Evolutionary conservation across 495 filamentous ascomycete genomes (phyloP).

Genomic region (Penicillium bialowiezense): DNA sequence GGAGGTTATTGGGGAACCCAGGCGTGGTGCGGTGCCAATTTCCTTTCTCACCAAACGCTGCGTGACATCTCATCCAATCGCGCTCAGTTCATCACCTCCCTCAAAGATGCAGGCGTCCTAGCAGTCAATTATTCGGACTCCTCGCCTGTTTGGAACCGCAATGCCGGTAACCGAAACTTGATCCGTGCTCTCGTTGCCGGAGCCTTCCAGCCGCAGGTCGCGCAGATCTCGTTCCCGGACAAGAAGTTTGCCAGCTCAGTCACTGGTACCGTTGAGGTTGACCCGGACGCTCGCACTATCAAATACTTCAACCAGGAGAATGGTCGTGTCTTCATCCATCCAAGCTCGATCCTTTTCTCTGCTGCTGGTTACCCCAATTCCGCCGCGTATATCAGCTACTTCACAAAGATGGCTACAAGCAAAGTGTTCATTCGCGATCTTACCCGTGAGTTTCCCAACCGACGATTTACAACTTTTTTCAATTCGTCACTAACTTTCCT

Average conservation of each 20-base stretch:
- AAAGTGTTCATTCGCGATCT: slow-evolving; percentile 86
- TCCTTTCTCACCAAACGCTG: slow-evolving; percentile 78
- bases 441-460: slow-evolving; percentile 61
- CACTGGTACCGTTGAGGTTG: slow-evolving; percentile 83
- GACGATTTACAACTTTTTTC: not conserved
- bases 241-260: slow-evolving; percentile 87
- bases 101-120: slow-evolving; percentile 82
- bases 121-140: slow-evolving; percentile 47
- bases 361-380: slow-evolving; percentile 69
- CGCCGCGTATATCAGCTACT: slow-evolving; percentile 75
- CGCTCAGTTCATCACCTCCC: slow-evolving; percentile 77
- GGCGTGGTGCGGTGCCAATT: slow-evolving; percentile 82
- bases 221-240: slow-evolving; percentile 86
- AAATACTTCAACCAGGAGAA: slow-evolving; percentile 87
- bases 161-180: slow-evolving; percentile 56
- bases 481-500: slow-evolving; percentile 5
- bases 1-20: slow-evolving; percentile 59
- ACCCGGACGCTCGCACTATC: slow-evolving; percentile 88
- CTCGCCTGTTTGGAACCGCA: slow-evolving; percentile 43
- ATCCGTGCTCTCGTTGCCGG: slow-evolving; percentile 86
- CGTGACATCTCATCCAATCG: slow-evolving; percentile 84
- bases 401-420: slow-evolving; percentile 83
- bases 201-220: slow-evolving; percentile 87
- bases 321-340: slow-evolving; percentile 89
- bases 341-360: slow-evolving; percentile 79